Evolutionary conservation across 2,329 filamentous ascomycete species (phyloP).

Genomic region (Penicillium occitanis): DNA sequence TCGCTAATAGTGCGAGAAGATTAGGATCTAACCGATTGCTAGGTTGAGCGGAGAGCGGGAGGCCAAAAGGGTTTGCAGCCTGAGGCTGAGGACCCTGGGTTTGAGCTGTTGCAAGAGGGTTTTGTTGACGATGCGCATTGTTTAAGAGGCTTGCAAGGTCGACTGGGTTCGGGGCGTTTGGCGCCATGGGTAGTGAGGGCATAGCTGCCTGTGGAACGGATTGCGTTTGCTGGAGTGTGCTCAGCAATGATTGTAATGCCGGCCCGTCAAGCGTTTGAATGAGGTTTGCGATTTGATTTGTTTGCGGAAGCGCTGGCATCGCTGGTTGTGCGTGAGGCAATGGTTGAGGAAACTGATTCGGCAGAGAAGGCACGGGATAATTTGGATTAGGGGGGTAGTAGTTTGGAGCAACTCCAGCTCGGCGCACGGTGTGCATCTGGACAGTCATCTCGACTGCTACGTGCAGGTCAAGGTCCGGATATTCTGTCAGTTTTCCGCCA

Average conservation of each 20-base stretch:
- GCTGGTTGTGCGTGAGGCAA: constrained; percentile 34
- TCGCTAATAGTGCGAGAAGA: constrained; percentile 40
- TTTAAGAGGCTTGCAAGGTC: constrained; percentile 46
- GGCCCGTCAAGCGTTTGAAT: constrained; percentile 68
- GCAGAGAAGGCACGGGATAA: constrained; percentile 31
- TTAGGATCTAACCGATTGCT: constrained; percentile 36
- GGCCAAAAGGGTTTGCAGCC: constrained; percentile 30
- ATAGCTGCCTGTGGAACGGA: constrained; percentile 39
- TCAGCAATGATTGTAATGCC: constrained; percentile 68
- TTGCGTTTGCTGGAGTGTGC: constrained; percentile 54
- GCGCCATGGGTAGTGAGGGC: constrained; percentile 33
- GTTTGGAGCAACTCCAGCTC: constrained; percentile 36
- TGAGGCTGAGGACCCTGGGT: constrained; percentile 32
- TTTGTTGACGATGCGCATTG: constrained; percentile 39
- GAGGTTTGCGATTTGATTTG: constrained; percentile 61
- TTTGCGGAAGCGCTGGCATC: constrained; percentile 37
- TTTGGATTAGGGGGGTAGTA: constrained; percentile 37
- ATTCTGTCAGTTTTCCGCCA: constrained; percentile 54
- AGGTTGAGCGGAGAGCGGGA: constrained; percentile 28
- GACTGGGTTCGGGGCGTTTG: constrained; percentile 35
- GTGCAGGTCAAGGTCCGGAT: constrained; percentile 74
- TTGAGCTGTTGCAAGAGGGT: constrained; percentile 25
- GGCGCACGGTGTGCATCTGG: constrained; percentile 51
- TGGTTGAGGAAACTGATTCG: constrained; percentile 30
- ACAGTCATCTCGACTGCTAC: constrained; percentile 79